These are phyloP conservation scores for Linum lewisii DNA, from an alignment of 345 rosid genomes.

Conservation along the genomic window DNA sequence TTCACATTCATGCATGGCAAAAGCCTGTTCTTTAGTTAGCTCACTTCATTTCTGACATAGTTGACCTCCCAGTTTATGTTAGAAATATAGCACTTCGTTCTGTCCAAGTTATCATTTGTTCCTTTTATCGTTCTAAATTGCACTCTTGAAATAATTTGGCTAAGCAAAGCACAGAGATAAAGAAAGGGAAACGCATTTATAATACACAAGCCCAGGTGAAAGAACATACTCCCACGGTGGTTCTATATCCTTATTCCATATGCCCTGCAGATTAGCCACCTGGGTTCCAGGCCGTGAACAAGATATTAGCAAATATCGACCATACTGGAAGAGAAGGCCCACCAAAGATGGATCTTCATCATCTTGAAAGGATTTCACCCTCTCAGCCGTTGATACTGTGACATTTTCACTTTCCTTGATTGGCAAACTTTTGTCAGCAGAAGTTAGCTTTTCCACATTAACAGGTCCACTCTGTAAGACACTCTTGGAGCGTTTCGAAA, in stretches of 20 bases:
- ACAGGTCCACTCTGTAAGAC: slow-evolving; percentile 7
- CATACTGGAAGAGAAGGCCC: slow-evolving; percentile 74
- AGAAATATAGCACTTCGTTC: not conserved
- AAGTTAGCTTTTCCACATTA: slow-evolving; percentile 12
- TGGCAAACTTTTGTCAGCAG: slow-evolving; percentile 11
- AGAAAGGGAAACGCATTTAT: not conserved
- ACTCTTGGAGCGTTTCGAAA: slow-evolving; percentile 37
- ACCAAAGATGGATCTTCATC: slow-evolving; percentile 85
- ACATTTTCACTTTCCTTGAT: slow-evolving; percentile 14
- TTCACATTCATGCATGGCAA: too few relatives aligned
- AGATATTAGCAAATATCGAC: slow-evolving; percentile 81
- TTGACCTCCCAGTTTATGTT: not conserved
- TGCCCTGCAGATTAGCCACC: slow-evolving; percentile 87
- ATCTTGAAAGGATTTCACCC: slow-evolving; percentile 58
- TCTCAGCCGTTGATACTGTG: slow-evolving; percentile 48
- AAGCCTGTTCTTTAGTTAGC: too few relatives aligned
- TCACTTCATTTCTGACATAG: too few relatives aligned
- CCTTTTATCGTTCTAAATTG: not conserved
- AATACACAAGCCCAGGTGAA: slow-evolving; percentile 5
- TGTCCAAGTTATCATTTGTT: not conserved
- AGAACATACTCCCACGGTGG: slow-evolving; percentile 86
- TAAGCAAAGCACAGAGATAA: not conserved
- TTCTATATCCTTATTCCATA: slow-evolving; percentile 75
- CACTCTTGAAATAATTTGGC: not conserved
- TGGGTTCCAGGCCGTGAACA: slow-evolving; percentile 87